Base-by-base conservation (phyloP, 2,329 filamentous ascomycete genomes). In the Lasiodiplodia citricola region DNA sequence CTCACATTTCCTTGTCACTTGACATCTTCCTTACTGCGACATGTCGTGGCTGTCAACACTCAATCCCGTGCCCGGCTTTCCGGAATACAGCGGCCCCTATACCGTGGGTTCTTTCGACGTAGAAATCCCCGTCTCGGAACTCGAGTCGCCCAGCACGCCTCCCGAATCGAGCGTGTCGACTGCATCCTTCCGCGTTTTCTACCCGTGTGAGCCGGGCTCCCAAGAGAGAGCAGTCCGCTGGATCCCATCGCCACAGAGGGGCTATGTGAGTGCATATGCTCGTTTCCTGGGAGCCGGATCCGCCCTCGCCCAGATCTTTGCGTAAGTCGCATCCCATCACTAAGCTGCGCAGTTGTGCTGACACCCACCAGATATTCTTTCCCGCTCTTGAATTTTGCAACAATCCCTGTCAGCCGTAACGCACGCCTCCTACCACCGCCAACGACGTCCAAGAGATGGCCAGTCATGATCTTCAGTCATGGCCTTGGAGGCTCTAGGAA, bases 391-490 rank as follows among this genome's bases (percentile, higher is more conserved):
- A 88, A 93, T 77, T 92, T 91, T 76, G 88, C 92, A 57, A 86
- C 88, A 1, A 90, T 95, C 31, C 92, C 92, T 6, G 91, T 88
- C 31, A 84, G 88, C 72, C 90, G 92, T 73, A 92, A 94, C 76
- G 92, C 92, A 13, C 83, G 85, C 6, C 79, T 94, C 8, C 85
- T 89, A 47, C 75, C 80, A 38, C 78, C 83, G 25, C 77, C 79
- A 1, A 82, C 75, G 70, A 83, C 69, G 75, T 88, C 69, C 69
- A 81, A 84, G 68, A 83, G 88, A 81, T 96, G 92, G 91, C 93
- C 93, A 0, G 91, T 93, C 0, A 89, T 93, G 83, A 84, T 97
- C 71, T 96, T 97, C 80, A 96, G 92, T 1, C 93, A 97, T 76
- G 93, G 93, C 0, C 84, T 97, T 1, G 93, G 92, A 47, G 93